Percentiles rank a stretch among this genome's conserved stretches.
These are phyloP conservation scores for Cylindrodendrum hubeiense DNA, from an alignment of 2,329 filamentous ascomycete genomes.

Conservation along the genomic window DNA sequence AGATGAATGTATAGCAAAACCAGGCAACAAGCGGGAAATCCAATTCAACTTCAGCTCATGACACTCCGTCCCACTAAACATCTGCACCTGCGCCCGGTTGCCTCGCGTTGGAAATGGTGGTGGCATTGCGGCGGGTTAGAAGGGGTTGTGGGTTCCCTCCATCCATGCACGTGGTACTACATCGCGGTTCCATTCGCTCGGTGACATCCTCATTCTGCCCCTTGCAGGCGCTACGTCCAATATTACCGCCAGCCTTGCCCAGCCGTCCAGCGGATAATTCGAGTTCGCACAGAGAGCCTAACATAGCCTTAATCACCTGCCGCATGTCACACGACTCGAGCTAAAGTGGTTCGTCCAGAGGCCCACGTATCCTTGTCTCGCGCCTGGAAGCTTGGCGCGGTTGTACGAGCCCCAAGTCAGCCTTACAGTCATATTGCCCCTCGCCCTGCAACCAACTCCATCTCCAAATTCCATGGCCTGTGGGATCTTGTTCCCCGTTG, in stretches of 20 bases:
- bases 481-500: not conserved
- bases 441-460: not conserved
- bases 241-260: not conserved
- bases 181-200: not conserved
- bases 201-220: not conserved
- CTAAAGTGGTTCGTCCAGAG: not conserved
- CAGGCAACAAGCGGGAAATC: not conserved
- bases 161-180: not conserved
- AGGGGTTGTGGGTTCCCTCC: not conserved
- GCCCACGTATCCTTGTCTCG: not conserved
- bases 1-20: not conserved
- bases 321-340: not conserved
- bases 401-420: not conserved
- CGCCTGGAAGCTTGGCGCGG: not conserved
- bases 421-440: not conserved
- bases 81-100: not conserved
- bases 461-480: not conserved
- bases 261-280: not conserved
- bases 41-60: not conserved
- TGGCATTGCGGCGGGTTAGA: not conserved
- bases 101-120: not conserved
- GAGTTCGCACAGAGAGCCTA: not conserved
- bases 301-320: not conserved
- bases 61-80: not conserved
- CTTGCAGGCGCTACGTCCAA: not conserved